Evolutionary conservation across 108 stramenopile genomes (phyloP).

Genomic region (Cylindrotheca closterium): DNA sequence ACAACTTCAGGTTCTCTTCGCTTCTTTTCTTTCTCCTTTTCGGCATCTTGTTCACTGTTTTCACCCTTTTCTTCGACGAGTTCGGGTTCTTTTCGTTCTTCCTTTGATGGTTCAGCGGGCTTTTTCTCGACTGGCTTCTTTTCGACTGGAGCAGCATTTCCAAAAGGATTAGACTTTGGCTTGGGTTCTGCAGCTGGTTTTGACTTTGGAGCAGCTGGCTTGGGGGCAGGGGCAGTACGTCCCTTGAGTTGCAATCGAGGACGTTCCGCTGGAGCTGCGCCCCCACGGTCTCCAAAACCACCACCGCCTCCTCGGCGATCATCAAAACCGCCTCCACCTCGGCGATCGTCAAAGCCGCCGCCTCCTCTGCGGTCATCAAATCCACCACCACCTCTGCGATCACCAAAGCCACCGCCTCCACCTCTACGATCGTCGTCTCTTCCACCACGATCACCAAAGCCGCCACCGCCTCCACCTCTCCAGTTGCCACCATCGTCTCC

Average conservation of each 20-base stretch:
- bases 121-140: constrained; percentile 20
- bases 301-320: constrained; percentile 20
- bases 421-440: constrained; percentile 3
- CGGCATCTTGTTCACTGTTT: constrained; percentile 20
- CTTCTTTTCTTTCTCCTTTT: constrained; percentile 29
- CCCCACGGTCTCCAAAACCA: constrained; percentile 28
- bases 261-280: constrained; percentile 19
- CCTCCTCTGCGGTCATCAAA: constrained; percentile 24
- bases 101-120: constrained; percentile 8
- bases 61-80: not conserved
- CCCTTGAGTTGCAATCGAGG: constrained; percentile 58
- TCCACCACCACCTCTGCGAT: constrained; percentile 19
- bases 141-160: not conserved
- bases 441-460: constrained; percentile 24
- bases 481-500: constrained; percentile 34
- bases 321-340: constrained; percentile 24
- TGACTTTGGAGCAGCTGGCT: constrained; percentile 4
- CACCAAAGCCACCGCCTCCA: constrained; percentile 21
- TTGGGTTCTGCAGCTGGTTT: not conserved
- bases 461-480: constrained; percentile 19
- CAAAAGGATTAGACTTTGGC: not conserved
- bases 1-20: constrained; percentile 60
- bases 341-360: constrained; percentile 27
- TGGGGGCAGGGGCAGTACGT: constrained; percentile 33
- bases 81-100: not conserved